Percentiles rank a stretch among this genome's conserved stretches.
These are phyloP conservation scores for Quercus lobata DNA, from an alignment of 331 rosid species.

Conservation along the genomic window DNA sequence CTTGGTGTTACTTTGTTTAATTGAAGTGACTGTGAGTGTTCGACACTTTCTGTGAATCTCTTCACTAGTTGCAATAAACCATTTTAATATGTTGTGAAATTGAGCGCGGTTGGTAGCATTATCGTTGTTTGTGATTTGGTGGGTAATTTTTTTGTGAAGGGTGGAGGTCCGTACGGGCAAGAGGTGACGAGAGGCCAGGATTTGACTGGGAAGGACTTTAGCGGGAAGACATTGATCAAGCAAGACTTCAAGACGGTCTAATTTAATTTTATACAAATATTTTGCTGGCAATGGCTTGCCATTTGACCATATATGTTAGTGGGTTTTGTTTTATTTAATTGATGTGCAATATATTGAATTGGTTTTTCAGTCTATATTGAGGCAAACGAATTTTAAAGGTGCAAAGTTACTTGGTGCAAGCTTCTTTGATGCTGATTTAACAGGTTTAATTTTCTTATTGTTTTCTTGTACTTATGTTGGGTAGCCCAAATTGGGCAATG, in stretches of 20 bases:
- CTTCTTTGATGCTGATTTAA: constrained; percentile 91
- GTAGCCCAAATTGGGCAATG: no score
- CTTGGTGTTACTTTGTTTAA: neutral
- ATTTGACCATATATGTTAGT: neutral
- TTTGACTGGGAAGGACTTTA: constrained; percentile 80
- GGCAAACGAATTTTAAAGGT: constrained; percentile 80
- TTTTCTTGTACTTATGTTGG: neutral
- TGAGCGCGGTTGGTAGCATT: no score
- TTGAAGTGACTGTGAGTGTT: neutral
- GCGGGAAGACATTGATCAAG: constrained; percentile 81
- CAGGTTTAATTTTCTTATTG: constrained; percentile 38
- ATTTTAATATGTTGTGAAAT: no score
- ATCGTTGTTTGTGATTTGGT: neutral
- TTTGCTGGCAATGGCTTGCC: no score
- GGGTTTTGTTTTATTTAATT: neutral
- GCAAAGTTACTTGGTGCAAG: constrained; percentile 87
- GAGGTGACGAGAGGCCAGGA: constrained; percentile 95
- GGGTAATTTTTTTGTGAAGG: constrained; percentile 40
- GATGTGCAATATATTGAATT: neutral
- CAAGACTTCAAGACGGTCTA: constrained; percentile 95
- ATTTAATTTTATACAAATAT: neutral
- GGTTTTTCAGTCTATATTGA: constrained; percentile 62
- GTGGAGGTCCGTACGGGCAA: constrained; percentile 91
- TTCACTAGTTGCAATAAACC: rapidly evolving
- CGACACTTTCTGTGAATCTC: no score